Percentiles rank a stretch among this genome's conserved stretches.
Conservation (phyloP, 768 basidiomycete genomes). For the Podaxis rugospora region DNA sequence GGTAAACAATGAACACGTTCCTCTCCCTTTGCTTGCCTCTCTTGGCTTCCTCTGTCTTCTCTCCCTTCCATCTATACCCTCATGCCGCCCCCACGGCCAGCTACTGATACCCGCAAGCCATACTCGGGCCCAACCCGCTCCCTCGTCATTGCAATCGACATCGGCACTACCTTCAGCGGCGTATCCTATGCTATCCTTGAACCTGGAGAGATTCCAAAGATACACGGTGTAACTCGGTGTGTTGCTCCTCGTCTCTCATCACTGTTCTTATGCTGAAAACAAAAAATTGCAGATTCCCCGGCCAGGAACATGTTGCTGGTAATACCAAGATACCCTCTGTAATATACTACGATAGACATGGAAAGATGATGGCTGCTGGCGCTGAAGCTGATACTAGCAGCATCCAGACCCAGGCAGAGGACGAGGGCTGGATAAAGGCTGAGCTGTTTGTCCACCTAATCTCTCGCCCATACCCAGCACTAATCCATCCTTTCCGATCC, state of each 20-base stretch:
- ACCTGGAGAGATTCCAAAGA: conserved; percentile 77
- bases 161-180: conserved; percentile 81
- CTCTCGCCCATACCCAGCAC: neutral
- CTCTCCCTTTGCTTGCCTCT: neutral
- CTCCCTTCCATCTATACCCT: conserved; percentile 14
- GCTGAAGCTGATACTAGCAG: conserved; percentile 69
- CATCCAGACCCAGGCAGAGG: conserved; percentile 62
- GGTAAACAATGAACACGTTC: conserved; percentile 9
- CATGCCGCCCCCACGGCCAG: conserved; percentile 39
- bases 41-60: neutral
- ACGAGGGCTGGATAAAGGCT: conserved; percentile 71
- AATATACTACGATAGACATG: conserved; percentile 67
- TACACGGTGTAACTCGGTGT: conserved; percentile 75
- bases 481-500: neutral
- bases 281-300: conserved; percentile 55
- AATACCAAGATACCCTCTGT: conserved; percentile 81
- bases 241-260: conserved; percentile 12
- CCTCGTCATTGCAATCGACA: conserved; percentile 75
- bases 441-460: conserved; percentile 52
- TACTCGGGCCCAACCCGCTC: conserved; percentile 60
- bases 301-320: conserved; percentile 82
- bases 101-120: conserved; percentile 68
- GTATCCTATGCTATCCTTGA: conserved; percentile 83
- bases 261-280: neutral
- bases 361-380: conserved; percentile 66